Evolutionary conservation across 768 basidiomycete genomes (phyloP).

Genomic region (Pleurotus tuoliensis): DNA sequence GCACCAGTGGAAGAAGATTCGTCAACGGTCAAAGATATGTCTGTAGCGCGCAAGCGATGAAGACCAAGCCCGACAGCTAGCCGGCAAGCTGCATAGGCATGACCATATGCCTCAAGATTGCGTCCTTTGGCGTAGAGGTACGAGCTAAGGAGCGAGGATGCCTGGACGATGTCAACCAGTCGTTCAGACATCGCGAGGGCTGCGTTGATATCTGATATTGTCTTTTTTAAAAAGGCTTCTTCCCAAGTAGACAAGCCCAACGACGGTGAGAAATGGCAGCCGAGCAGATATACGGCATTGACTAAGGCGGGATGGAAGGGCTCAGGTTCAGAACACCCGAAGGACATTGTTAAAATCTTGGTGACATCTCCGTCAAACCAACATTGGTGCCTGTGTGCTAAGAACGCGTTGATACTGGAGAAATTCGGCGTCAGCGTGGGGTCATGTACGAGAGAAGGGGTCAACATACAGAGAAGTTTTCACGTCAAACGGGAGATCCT

Average conservation of each 20-base stretch:
- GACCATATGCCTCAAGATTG: conserved; percentile 55
- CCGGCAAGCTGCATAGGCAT: conserved; percentile 57
- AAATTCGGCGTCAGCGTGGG: not conserved
- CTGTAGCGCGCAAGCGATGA: conserved; percentile 42
- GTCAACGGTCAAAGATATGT: conserved; percentile 14
- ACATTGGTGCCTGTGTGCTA: conserved; percentile 55
- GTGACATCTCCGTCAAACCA: conserved; percentile 49
- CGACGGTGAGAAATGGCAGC: conserved; percentile 48
- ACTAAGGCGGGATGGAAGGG: conserved; percentile 53
- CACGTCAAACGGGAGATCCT: conserved; percentile 12
- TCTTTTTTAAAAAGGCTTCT: conserved; percentile 42
- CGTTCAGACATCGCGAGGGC: conserved; percentile 53
- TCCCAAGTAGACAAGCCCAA: conserved; percentile 40
- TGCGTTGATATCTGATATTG: conserved; percentile 46
- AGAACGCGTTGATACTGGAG: conserved; percentile 49
- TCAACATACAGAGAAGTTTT: conserved; percentile 30
- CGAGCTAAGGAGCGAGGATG: conserved; percentile 53
- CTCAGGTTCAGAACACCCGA: conserved; percentile 18
- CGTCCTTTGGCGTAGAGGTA: conserved; percentile 59
- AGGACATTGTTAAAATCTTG: conserved; percentile 31
- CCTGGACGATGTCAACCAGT: conserved; percentile 55
- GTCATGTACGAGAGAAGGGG: not conserved
- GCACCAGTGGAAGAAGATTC: conserved; percentile 6
- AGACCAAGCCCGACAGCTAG: conserved; percentile 58
- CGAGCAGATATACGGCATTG: conserved; percentile 60